Conservation (phyloP, 1,284 basidiomycete genomes). For the Papiliotrema terrestris region DNA sequence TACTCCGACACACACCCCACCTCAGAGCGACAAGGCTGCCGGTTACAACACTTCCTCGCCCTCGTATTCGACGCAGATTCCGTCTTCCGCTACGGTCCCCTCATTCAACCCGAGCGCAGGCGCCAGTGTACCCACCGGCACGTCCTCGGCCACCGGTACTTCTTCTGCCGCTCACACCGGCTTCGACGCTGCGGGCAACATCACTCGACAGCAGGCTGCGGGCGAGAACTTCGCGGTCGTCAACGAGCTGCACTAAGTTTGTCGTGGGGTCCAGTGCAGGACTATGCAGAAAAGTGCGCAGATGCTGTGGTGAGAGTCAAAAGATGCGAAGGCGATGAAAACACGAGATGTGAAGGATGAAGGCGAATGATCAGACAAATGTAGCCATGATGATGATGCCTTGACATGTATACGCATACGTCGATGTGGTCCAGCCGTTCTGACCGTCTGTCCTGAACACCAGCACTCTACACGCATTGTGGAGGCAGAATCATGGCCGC, state of each 20-base stretch:
- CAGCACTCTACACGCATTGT: too few species aligned
- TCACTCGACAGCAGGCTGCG: not conserved
- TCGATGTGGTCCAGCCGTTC: too few species aligned
- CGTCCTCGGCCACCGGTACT: not conserved
- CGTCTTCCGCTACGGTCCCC: not conserved
- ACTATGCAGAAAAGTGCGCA: too few species aligned
- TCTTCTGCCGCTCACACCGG: not conserved
- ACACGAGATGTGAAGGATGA: too few species aligned
- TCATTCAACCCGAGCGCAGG: not conserved
- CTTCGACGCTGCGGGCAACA: not conserved
- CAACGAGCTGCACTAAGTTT: not conserved
- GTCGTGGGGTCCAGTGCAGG: not conserved
- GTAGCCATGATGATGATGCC: not conserved
- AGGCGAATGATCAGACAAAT: not conserved
- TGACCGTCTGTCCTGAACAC: too few species aligned
- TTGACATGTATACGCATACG: not conserved
- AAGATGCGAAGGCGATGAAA: too few species aligned
- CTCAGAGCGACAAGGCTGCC: not conserved
- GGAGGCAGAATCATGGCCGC: too few species aligned
- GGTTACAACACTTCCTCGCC: slow-evolving; percentile 1
- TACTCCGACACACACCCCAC: slow-evolving; percentile 1
- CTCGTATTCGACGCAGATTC: not conserved
- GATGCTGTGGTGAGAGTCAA: too few species aligned
- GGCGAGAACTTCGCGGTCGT: not conserved
- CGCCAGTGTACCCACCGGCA: not conserved